A percentile compares a stretch with the other conserved stretches of the same genome.
Evolutionary conservation across 805 yeast species (phyloP).

Genomic region (Zygosaccharomyces bisporus): DNA sequence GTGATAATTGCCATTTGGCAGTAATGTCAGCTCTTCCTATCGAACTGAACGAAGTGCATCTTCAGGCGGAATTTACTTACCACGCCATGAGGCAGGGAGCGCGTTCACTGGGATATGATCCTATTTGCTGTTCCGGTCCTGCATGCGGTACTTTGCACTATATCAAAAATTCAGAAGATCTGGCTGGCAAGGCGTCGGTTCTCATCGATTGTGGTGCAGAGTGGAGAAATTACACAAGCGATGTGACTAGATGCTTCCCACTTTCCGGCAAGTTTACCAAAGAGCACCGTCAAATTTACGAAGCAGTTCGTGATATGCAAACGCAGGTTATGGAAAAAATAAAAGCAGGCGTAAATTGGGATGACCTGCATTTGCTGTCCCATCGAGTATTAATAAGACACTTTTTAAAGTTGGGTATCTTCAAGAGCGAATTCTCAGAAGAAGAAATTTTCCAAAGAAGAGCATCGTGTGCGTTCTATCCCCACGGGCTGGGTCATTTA

Average conservation of each 20-base stretch:
- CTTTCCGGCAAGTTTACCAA: conserved; percentile 82
- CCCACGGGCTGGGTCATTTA: conserved; percentile 94
- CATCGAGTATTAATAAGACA: conserved; percentile 72
- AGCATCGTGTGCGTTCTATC: conserved; percentile 76
- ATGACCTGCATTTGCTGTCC: conserved; percentile 72
- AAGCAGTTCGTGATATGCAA: conserved; percentile 82
- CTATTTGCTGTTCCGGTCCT: conserved; percentile 93
- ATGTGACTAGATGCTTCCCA: conserved; percentile 95
- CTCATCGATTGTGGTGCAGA: conserved; percentile 97
- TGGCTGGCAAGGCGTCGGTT: conserved; percentile 58
- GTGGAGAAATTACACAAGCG: conserved; percentile 89
- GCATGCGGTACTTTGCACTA: conserved; percentile 90
- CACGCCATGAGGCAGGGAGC: conserved; percentile 94
- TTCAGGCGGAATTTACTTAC: conserved; percentile 92
- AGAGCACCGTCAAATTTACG: conserved; percentile 81
- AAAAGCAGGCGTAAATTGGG: conserved; percentile 84
- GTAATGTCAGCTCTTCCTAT: conserved; percentile 92
- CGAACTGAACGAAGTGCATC: conserved; percentile 81
- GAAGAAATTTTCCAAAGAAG: conserved; percentile 68
- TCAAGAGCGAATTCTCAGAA: conserved; percentile 51
- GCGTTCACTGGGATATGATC: conserved; percentile 84
- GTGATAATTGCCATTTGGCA: conserved; percentile 84
- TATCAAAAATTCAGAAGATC: conserved; percentile 68
- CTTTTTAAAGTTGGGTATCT: conserved; percentile 71
- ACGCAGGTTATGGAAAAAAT: conserved; percentile 61